These are phyloP conservation scores for Candida qinlingensis DNA, from an alignment of 805 yeast genomes.

Conservation along the genomic window DNA sequence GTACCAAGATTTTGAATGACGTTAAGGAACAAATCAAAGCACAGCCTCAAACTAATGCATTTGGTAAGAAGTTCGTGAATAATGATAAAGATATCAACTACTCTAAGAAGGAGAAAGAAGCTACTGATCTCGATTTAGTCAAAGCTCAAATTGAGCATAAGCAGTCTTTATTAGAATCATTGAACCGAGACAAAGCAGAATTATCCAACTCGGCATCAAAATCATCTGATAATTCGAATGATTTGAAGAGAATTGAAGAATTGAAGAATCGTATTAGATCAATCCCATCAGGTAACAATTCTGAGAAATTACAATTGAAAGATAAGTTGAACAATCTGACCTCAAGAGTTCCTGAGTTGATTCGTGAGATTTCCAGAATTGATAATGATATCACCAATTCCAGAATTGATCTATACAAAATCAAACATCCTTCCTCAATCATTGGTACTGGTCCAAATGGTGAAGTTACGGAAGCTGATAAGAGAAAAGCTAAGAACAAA, in stretches of 20 bases:
- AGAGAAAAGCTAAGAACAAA: slow-evolving; percentile 72
- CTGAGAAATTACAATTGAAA: slow-evolving; percentile 40
- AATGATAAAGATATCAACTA: slow-evolving; percentile 59
- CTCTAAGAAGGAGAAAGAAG: slow-evolving; percentile 49
- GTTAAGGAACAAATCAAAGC: slow-evolving; percentile 50
- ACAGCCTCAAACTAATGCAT: slow-evolving; percentile 15
- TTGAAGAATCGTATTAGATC: slow-evolving; percentile 55
- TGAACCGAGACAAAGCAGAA: slow-evolving; percentile 39
- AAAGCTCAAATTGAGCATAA: slow-evolving; percentile 67
- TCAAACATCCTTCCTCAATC: slow-evolving; percentile 65
- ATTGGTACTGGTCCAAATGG: slow-evolving; percentile 87
- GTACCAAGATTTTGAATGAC: slow-evolving; percentile 65
- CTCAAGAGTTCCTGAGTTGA: slow-evolving; percentile 66
- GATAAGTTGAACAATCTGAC: slow-evolving; percentile 57
- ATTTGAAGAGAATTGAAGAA: slow-evolving; percentile 52
- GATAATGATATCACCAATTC: slow-evolving; percentile 66
- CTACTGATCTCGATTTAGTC: slow-evolving; percentile 39
- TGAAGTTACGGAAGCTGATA: slow-evolving; percentile 75
- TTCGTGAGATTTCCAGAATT: slow-evolving; percentile 53
- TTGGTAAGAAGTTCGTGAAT: slow-evolving; percentile 58
- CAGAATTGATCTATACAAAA: slow-evolving; percentile 59
- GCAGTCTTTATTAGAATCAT: slow-evolving; percentile 61
- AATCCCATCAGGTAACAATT: slow-evolving; percentile 33
- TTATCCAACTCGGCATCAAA: not conserved
- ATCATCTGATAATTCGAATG: slow-evolving; percentile 31